Evolutionary conservation across 176 grass and related monocot species (phyloP), one percentile per base, ranked within the genome.

Genomic region (Hsuehochloa calcarea): DNA sequence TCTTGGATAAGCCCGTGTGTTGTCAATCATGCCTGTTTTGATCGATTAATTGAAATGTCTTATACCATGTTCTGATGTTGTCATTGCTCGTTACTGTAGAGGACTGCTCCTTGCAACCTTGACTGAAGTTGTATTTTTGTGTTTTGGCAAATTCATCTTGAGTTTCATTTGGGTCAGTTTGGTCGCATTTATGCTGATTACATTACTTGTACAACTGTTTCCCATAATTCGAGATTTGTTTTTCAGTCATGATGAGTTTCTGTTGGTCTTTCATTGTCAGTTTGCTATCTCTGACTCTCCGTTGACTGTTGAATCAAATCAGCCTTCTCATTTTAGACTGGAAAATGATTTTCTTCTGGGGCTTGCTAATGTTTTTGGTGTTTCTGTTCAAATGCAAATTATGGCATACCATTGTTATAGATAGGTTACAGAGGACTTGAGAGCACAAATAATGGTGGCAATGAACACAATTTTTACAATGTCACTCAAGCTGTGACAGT

Each of bases 71-170:
- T 69, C 6, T 44, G 23, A 63, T 59, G 23, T 15, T 70, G 2
- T 25, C 56, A n/a, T 85, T 76, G 22, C 39, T 76, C 13, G 17
- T 54, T 80, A 51, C 49, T 64, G 62, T 70, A 79, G 25, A 29
- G 31, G 13, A 71, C 82, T 10, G 13, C 52, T 45, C 35, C 19
- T 38, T 82, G 20, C 15, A 22, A 50, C 5, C 40, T 73, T 15
- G 59, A 68, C 49, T 67, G 61, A 60, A 56, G 14, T 60, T 89
- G 3, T 16, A 23, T 19, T 38, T 31, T 40, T 56, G 27, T 77
- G 76, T 71, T 45, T 86, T 72, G 44, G 6, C 22, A 23, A 54
- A 38, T 6, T 27, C 38, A 65, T 58, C 78, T 34, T 65, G 25
- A 49, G 65, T 2, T 17, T 51, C 0, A 4, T 45, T 26, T 11